Evolutionary conservation across 768 basidiomycete species (phyloP).

Genomic region (Lyophyllum semitale): DNA sequence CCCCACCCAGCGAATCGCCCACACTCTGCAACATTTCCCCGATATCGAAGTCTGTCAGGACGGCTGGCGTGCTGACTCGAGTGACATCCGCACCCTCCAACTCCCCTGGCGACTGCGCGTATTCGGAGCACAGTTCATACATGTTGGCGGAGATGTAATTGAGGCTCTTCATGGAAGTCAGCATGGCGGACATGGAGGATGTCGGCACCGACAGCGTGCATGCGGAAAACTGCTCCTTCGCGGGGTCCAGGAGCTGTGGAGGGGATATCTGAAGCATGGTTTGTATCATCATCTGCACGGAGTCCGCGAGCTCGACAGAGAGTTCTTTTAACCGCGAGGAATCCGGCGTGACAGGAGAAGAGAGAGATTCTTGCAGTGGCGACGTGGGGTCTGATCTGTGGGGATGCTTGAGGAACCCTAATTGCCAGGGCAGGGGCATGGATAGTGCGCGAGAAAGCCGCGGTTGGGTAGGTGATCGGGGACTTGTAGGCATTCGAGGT

Average conservation of each 20-base stretch:
- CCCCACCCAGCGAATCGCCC: constrained; percentile 84
- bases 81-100: neutral
- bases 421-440: constrained; percentile 76
- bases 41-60: constrained; percentile 80
- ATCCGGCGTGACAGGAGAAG: constrained; percentile 21
- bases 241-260: constrained; percentile 87
- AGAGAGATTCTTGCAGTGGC: constrained; percentile 4
- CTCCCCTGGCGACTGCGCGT: neutral
- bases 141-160: constrained; percentile 93
- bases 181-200: constrained; percentile 83
- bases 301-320: constrained; percentile 88
- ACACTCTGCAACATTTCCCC: constrained; percentile 89
- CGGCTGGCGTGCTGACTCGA: constrained; percentile 8
- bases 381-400: constrained; percentile 33
- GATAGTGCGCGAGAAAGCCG: constrained; percentile 78
- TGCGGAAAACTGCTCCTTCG: constrained; percentile 90
- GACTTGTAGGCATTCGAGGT: constrained; percentile 7
- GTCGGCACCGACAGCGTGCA: constrained; percentile 88
- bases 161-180: constrained; percentile 90
- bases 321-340: constrained; percentile 60
- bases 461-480: constrained; percentile 36
- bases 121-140: constrained; percentile 47
- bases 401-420: constrained; percentile 77
- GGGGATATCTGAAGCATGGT: constrained; percentile 90
- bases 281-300: constrained; percentile 87